Percentiles rank a stretch among this genome's conserved stretches.
phyloP scores from a whole-genome alignment of 139 green algal genomes.

The Medakamo hakoo region DNA sequence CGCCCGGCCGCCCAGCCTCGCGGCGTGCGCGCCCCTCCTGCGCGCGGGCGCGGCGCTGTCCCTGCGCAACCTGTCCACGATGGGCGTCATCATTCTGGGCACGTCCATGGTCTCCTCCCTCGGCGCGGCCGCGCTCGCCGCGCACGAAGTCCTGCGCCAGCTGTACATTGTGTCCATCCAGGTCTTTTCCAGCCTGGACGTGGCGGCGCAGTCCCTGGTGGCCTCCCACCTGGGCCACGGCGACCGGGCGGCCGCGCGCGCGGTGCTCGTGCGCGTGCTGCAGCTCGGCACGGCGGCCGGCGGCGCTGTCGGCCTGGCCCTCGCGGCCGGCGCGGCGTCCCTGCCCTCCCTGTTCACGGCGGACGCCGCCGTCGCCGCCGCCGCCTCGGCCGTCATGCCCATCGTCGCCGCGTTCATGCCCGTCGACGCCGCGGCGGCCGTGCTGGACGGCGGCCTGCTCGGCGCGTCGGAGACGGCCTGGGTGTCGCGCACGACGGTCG shows the following conservation, averaged over 20 bases:
- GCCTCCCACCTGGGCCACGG: slow-evolving; percentile 7
- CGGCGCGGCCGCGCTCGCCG: slow-evolving; percentile 9
- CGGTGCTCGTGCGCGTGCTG: slow-evolving; percentile 9
- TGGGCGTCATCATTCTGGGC: slow-evolving; percentile 15
- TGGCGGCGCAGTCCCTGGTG: slow-evolving; percentile 14
- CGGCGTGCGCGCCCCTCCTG: slow-evolving; percentile 5
- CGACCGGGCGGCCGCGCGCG: slow-evolving; percentile 1
- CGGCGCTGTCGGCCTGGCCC: slow-evolving; percentile 2
- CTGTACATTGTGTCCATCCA: slow-evolving; percentile 19
- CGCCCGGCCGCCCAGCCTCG: slow-evolving; percentile 1
- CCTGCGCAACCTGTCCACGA: slow-evolving; percentile 12
- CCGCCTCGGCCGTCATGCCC: slow-evolving; percentile 12
- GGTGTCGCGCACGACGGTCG: slow-evolving; percentile 7
- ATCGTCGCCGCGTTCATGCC: slow-evolving; percentile 15
- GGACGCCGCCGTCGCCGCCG: slow-evolving; percentile 4
- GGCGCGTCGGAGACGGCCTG: slow-evolving; percentile 18
- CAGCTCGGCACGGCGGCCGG: slow-evolving; percentile 12
- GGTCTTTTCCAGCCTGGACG: slow-evolving; percentile 16
- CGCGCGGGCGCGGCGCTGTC: slow-evolving; percentile 9
- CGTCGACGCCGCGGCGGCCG: slow-evolving; percentile 14
- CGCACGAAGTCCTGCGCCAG: slow-evolving; percentile 19
- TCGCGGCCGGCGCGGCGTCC: slow-evolving; percentile 1
- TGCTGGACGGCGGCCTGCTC: slow-evolving; percentile 22
- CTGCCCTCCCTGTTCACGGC: slow-evolving; percentile 19
- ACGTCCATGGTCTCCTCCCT: slow-evolving; percentile 13